Base-by-base conservation (phyloP, 768 basidiomycete species). In the Termitomyces bulborhizus region DNA sequence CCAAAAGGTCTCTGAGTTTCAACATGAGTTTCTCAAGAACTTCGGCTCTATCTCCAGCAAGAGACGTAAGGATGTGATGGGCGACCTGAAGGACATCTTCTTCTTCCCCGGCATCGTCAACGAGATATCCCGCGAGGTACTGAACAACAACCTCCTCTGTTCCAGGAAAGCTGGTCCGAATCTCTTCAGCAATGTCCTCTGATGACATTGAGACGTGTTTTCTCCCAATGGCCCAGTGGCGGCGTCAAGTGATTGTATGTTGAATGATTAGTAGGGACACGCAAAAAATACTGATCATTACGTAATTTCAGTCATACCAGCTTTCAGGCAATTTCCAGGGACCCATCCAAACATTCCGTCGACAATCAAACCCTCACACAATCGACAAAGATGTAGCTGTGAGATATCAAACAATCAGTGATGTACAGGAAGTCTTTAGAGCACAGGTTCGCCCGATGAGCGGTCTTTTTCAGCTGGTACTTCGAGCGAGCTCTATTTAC, bases 51-150 rank as follows among this genome's bases (percentile, higher is more conserved):
- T 80, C 77, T n/a, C 81, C 81, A 5, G 84, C 83, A 24, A 91
- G 77, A n/a, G 90, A 93, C 57, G 83, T 77, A 31, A 94, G 82
- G 54, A 93, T 85, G 54, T 82, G 76, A 36, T 82, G 80, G 24
- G 88, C 82, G 40, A 93, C 76, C 53, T 84, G 80, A n/a, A 94
- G 78, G 29, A 92, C 83, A 65, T 93, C 90, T 66, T 91, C 90
- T 60, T 93, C 90, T 68, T 92, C 89, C 40, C 87, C 86, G 11
- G 90, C 89, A 67, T 94, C 91, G 68, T 93, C 91, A 53, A 93
- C 83, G 29, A 93, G 82, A 65, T 90, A 91, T 40, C 91, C 91
- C n/a, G 88, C 77, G 31, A 94, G 79, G 65, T 93, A 94, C 57
- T 92, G 86, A 4, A 93, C 85, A 58, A 93, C 80, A 58, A 90